Evolutionary conservation across 208 protist species (phyloP), one percentile per base, ranked within the genome.

Genomic region (Trichomonas gallinae): DNA sequence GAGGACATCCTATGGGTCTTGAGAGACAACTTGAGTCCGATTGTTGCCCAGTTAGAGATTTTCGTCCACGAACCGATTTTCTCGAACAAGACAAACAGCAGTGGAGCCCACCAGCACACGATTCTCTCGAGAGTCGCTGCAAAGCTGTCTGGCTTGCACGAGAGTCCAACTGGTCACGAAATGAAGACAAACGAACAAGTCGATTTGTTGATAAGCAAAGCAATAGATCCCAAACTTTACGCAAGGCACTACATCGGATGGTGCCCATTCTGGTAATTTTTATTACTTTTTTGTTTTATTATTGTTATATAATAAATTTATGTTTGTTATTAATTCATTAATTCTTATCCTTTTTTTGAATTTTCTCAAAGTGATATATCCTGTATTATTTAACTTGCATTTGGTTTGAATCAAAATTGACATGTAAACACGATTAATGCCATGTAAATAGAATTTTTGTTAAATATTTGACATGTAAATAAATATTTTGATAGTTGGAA

Each of bases 1-100:
- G 98, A 99, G 97, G 97, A 98, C 11, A 98, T 98, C 0, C 97
- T 99, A 49, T 97, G 97, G 15, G 98, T 98, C 48, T 98, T 99
- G 96, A 98, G 99, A 97, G 97, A 98, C 40, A 98, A 99, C 40
- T 40, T 44, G 36, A 48, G 40, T 17, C 40, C 83, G 17, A 46
- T 89, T 17, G 40, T 89, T 44, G 83, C 83, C 0, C 40, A 46
- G 83, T 9, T 89, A 2, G 83, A 89, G 36, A 46, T 89, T 3
- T 89, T 89, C 83, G 40, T 89, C 9, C 83, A 89, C 36, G 83
- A 89, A 31, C 83, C 83, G 17, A 89, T 89, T 31, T 89, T 89
- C 40, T 46, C 17, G 0, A 46, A 40, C 17, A 89, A 89, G 23
- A 46, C 23, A 21, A 89, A 44, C 23, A 46, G 17, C 42, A 13